These are phyloP conservation scores for Podospora pseudoanserina DNA, from an alignment of 495 filamentous ascomycete species.

Conservation along the genomic window DNA sequence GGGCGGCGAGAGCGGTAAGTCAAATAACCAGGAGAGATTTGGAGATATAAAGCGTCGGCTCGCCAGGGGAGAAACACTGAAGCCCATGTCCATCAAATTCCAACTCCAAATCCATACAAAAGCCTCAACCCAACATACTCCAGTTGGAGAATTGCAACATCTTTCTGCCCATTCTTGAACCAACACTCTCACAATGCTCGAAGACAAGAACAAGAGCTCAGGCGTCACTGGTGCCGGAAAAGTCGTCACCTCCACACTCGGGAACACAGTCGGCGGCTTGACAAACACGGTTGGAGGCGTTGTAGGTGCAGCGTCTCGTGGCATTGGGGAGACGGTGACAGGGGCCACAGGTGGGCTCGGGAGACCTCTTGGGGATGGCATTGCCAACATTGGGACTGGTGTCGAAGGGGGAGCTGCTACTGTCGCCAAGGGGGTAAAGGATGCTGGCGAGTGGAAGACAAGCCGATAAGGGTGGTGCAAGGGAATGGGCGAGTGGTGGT, in stretches of 20 bases:
- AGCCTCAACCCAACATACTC: not conserved
- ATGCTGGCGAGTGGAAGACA: constrained; percentile 65
- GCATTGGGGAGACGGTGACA: constrained; percentile 39
- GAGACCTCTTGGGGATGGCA: constrained; percentile 61
- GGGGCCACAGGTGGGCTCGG: constrained; percentile 59
- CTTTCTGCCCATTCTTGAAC: not conserved
- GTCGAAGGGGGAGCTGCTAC: constrained; percentile 55
- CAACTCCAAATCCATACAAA: not conserved
- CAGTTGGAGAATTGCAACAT: not conserved
- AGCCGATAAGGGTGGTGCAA: constrained; percentile 12
- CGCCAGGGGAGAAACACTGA: not conserved
- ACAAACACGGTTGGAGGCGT: constrained; percentile 67
- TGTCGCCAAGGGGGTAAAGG: constrained; percentile 61
- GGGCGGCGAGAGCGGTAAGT: not conserved
- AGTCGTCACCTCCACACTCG: constrained; percentile 55
- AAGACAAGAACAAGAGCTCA: constrained; percentile 45
- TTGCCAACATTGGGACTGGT: constrained; percentile 58
- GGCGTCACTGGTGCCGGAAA: constrained; percentile 63
- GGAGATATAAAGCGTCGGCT: not conserved
- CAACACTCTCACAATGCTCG: constrained; percentile 9
- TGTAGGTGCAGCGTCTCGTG: constrained; percentile 61
- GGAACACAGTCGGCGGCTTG: constrained; percentile 51
- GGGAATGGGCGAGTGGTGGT: no score
- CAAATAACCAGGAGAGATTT: not conserved
- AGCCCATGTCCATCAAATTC: not conserved